Evolutionary conservation across 768 basidiomycete species (phyloP), one percentile per base, ranked within the genome.

Genomic region (Cantharellus anzutake): DNA sequence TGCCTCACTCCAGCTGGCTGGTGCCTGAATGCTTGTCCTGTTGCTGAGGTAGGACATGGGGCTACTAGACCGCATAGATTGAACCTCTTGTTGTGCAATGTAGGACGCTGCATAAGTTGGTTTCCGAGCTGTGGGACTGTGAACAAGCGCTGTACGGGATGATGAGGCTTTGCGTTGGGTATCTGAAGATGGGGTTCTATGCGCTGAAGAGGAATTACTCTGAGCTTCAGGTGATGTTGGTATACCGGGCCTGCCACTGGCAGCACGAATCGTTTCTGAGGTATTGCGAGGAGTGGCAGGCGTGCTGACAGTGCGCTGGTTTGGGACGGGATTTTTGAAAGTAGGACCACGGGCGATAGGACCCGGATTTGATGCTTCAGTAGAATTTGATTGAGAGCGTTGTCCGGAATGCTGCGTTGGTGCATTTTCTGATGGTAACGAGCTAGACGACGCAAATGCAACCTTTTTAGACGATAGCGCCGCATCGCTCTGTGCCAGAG

Each of bases 1-100:
- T 63, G 84, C 85, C 69, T 94, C 88, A 67, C 89, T 93, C 93
- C 93, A 97, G 60, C 69, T 71, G 41, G 61, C 59, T 2, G 63
- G 55, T 16, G 60, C 51, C 35, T 60, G 63, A 7, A 91, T 86
- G 59, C 80, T 77, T 56, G 75, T 68, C 35, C 52, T 11, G 55
- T 74, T 75, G 5, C 82, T 85, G 79, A 83, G 82, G 63, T 83
- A 80, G 41, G 85, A 88, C 68, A 85, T 89, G 0, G 88, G 88
- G 2, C 86, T 89, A 14, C 75, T 78, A 7, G 88, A 89, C 58
- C 88, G 83, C 37, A 90, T 69, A 35, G 86, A 88, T 35, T 56
- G 51, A 5, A 61, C 60, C 37, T 57, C 56, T 5, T 35, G 5
- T 5, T 5, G 14, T 7, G 35, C 14, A 11, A 38, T 11, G 7